Conservation (phyloP, 1,284 basidiomycete species). For the Puccinia polysora region DNA sequence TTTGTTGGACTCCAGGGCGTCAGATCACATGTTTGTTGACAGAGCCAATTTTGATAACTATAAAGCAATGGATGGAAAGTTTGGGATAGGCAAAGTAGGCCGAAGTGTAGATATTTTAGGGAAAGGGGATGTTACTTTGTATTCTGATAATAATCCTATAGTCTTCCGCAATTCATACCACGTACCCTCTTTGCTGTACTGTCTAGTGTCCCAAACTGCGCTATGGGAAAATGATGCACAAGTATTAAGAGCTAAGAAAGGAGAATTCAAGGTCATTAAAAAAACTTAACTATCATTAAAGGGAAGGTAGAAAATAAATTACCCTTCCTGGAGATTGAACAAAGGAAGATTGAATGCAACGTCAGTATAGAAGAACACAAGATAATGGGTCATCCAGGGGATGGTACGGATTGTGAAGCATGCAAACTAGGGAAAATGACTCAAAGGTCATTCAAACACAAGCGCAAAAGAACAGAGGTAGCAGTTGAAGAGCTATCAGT, state of each 20-base stretch:
- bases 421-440: slow-evolving; percentile 11
- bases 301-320: neutral
- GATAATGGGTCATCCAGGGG: neutral
- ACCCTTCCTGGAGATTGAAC: neutral
- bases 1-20: neutral
- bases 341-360: neutral
- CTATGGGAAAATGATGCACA: neutral
- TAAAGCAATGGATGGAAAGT: neutral
- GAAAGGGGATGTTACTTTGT: neutral
- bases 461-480: neutral
- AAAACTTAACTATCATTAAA: neutral
- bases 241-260: neutral
- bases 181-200: slow-evolving; percentile 3
- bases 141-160: neutral
- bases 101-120: neutral
- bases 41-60: neutral
- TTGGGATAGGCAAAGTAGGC: neutral
- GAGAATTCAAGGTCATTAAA: neutral
- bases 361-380: neutral
- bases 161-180: neutral
- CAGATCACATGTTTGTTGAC: neutral
- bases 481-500: neutral
- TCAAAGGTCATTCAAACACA: neutral
- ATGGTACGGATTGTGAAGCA: neutral
- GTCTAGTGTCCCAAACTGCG: neutral